Evolutionary conservation across 352 stramenopile species (phyloP), one percentile per base, ranked within the genome.

Genomic region (Phytophthora palmivora): DNA sequence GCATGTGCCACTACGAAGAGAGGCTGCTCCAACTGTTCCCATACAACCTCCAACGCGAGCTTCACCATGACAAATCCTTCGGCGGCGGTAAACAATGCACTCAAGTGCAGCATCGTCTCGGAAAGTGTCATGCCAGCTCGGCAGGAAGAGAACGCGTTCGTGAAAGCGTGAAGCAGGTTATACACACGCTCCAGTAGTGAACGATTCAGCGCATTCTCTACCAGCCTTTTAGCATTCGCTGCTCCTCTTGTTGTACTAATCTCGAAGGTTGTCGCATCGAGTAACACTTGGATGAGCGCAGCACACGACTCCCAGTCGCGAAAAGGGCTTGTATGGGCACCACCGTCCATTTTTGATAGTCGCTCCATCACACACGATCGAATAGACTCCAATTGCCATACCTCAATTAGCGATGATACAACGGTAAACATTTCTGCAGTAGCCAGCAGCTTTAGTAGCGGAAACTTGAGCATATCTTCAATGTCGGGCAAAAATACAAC

Each of bases 1-100:
- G 70, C 79, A 43, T 92, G 74, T 22, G 80, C 79, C 21, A 94
- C 46, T 4, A 91, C 51, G 49, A 81, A 84, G n/a, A 91, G 49
- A 11, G 82, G 84, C 67, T 91, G 84, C 54, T 91, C 80, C 54
- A 84, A 63, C 34, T 78, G 58, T 11, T 60, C 54, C 82, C 82
- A 93, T 30, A 75, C 57, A 16, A 69, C 57, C 49, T 93, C 84
- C 10, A 93, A 61, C n/a, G 75, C 72, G 1, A 61, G 55, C 37
- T 85, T 72, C 4, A 91, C 59, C 7, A 63, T 63, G 16, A 55
- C 32, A 38, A 92, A 88, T 18, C 77, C 79, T 18, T 86, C 63
- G 7, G 78, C 63, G 0, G 77, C 75, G 2, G 58, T 45, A 42
- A 77, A 90, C 9, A 90, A 59, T 5, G 61, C 68, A 5, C 70